Base-by-base conservation (phyloP, 495 filamentous ascomycete species). In the Cercophora newfieldiana region DNA sequence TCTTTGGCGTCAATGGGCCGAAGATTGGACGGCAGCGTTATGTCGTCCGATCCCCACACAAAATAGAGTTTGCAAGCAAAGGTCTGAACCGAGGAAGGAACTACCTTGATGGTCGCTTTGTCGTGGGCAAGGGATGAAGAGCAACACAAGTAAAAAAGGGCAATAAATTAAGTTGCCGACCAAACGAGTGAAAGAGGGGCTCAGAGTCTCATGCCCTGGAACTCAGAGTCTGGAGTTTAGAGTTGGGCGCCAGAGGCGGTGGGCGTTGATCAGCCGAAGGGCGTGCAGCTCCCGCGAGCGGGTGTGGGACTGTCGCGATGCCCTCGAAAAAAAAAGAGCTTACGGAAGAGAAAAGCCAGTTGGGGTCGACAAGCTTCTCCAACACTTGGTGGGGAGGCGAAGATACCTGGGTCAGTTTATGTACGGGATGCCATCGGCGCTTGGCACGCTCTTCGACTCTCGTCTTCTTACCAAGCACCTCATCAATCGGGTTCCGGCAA, bases 391-490 rank as follows among this genome's bases (percentile, higher is more conserved):
- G 19, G 50, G 50, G 50, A 26, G 50, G 50, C 50, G n/a, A 26
- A n/a, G n/a, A 53, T 44, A 14, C 37, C 37, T 44, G 10, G 12
- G 18, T 44, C 18, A 44, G 37, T 44, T 44, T 44, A 44, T 44
- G 37, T 44, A 44, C 18, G 37, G 37, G 37, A 44, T 44, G 37
- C 37, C 37, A 44, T 44, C 37, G 50, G 24, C 22, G 21, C 54
- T 57, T 57, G 54, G 54, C 54, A 57, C 21, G 26, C 54, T 30
- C 54, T 44, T 44, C 54, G 26, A 26, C 54, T 30, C 50, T 53
- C 50, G 50, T 22, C 26, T 57, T 57, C 21, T 57, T 57, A 57
- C 54, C 54, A 57, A 57, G 54, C 54, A 57, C 8, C 7, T 26
- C 54, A 30, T 57, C 54, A 26, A 22, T 30, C 22, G 26, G 4